Evolutionary conservation across 768 basidiomycete genomes (phyloP).

Genomic region (Coprinopsis sp.): DNA sequence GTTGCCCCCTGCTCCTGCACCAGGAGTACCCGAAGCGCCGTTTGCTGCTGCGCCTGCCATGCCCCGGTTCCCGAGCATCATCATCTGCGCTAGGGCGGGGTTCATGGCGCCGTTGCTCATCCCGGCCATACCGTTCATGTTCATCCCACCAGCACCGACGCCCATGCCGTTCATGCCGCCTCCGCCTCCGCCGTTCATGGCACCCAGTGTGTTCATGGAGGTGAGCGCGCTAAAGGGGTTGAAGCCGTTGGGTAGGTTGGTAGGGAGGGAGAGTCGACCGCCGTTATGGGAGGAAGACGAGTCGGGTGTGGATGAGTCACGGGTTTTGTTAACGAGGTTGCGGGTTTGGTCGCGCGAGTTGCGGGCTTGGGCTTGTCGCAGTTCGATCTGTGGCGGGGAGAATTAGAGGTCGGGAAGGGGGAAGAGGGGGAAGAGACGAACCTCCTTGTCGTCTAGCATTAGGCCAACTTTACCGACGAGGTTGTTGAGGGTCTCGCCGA

Average conservation of each 20-base stretch:
- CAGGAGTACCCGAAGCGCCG: too few relatives aligned
- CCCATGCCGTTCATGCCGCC: constrained; percentile 1
- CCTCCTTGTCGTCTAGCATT: constrained; percentile 74
- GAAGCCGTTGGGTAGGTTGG: neutral
- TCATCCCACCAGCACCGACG: neutral
- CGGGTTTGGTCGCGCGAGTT: constrained; percentile 56
- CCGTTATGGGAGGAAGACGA: constrained; percentile 26
- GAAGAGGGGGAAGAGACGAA: constrained; percentile 22
- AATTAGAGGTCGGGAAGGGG: neutral
- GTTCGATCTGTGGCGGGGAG: constrained; percentile 58
- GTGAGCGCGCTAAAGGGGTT: neutral
- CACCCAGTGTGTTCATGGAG: neutral
- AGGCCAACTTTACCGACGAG: constrained; percentile 66
- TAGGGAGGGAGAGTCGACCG: neutral
- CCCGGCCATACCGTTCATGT: constrained; percentile 2
- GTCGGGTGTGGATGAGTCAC: constrained; percentile 6
- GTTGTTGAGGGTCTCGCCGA: constrained; percentile 51
- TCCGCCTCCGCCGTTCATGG: neutral
- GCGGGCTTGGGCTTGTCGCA: constrained; percentile 75
- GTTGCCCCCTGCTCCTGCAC: neutral
- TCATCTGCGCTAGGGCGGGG: neutral
- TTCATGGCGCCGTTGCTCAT: neutral
- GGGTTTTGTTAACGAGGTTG: constrained; percentile 19
- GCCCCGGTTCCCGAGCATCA: neutral
- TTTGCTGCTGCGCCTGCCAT: neutral